Evolutionary conservation across 2,329 filamentous ascomycete species (phyloP), one percentile per base, ranked within the genome.

Genomic region (Lachnellula suecica): DNA sequence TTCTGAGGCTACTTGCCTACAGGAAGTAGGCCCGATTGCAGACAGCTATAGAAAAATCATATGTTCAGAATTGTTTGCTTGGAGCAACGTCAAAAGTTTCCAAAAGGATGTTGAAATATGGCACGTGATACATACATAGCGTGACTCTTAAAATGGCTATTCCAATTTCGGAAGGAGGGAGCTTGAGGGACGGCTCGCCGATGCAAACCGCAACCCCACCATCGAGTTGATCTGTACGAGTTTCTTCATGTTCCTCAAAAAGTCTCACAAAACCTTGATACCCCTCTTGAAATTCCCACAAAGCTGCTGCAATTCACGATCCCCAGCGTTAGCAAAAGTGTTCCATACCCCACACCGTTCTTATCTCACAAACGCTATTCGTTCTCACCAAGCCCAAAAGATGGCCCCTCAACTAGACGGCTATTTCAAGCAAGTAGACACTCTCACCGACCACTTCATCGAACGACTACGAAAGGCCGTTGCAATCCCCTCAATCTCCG

Each of bases 401-500:
- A 96, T 97, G 89, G 90, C 91, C 52, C 90, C 91, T 56, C 84
- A 95, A 72, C 84, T 99, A 63, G 90, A 97, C 72, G 81, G 86
- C 59, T 97, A 88, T 79, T 97, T 97, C 80, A 85, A 90, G 74
- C 85, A 96, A 81, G 91, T 96, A 65, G 91, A 97, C 73, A 75
- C 75, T 69, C 79, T 92, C 66, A 82, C 91, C 46, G 82, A 85
- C 61, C 78, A 83, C 68, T 97, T 96, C 75, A 95, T 96, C 72
- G 88, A 95, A 65, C 87, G 93, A 63, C 84, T 99, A 55, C 83
- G 89, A 68, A 85, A 92, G 73, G 94, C 94, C 49, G 94, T 99
- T 54, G 93, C 92, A 47, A 99, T 99, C 66, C 94, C 94, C 19
- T 99, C 94, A 58, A 82, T 99, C 70, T 97, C 93, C 29, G 89